Evolutionary conservation across 352 stramenopile genomes (phyloP), one percentile per base, ranked within the genome.

Genomic region (Blastocystis sp.): DNA sequence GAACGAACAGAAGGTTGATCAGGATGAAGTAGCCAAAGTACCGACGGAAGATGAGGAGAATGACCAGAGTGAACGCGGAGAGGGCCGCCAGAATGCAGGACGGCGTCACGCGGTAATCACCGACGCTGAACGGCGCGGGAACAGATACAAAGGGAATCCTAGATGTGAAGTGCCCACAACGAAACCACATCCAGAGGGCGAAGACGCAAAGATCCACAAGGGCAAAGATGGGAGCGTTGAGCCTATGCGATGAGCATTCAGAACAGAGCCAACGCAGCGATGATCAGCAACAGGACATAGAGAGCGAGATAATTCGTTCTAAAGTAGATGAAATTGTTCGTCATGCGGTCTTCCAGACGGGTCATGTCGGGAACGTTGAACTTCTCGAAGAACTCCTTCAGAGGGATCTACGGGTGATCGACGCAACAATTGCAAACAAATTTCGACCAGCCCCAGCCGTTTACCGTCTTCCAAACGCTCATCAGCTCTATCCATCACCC

Each of bases 281-380:
- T 66, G 60, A 66, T 34, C 60, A 66, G n/a, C 10, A 66, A 28
- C 10, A 66, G 60, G n/a, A 66, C 60, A 66, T 66, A 66, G 10
- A 66, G 60, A 66, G 60, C 60, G 14, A 66, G 34, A 66, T 66
- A 66, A n/a, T 66, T 66, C 14, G 60, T 66, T 76, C 65, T n/a
- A 24, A n/a, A 76, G 38, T 48, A 66, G 60, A 66, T 28, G n/a
- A 66, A 66, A 28, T 66, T 66, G 60, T 66, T 66, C 60, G 11
- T 34, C 10, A 66, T 34, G 34, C 60, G 60, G 60, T 66, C 60
- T n/a, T 66, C 60, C 60, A 66, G 60, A 11, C 60, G 21, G 14
- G 60, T 11, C 6, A 28, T 10, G n/a, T 66, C 60, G 10, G 60
- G 60, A 21, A 66, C n/a, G 60, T 66, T 66, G 60, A 66, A 66